These are phyloP conservation scores for Sphaerobolus stellatus DNA, from an alignment of 1,284 basidiomycete genomes.

Conservation along the genomic window DNA sequence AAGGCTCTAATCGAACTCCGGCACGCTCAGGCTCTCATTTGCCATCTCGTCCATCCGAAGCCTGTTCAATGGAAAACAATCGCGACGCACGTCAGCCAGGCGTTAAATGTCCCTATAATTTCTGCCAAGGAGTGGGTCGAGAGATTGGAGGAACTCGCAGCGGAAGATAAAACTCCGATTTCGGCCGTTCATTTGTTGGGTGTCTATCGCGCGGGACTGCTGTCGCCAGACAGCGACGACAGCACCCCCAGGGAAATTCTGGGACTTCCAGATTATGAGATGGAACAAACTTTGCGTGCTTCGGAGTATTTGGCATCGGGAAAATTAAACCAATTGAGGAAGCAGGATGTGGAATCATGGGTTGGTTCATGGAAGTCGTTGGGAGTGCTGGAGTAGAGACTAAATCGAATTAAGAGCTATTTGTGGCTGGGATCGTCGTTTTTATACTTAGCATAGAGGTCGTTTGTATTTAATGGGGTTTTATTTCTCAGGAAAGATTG, in stretches of 20 bases:
- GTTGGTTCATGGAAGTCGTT: slow-evolving; percentile 1
- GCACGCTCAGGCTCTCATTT: slow-evolving; percentile 12
- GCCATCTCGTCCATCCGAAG: slow-evolving; percentile 28
- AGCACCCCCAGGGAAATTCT: not conserved
- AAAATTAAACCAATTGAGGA: not conserved
- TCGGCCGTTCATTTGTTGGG: not conserved
- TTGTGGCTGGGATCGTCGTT: too few species aligned
- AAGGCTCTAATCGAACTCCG: slow-evolving; percentile 17
- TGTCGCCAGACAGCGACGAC: not conserved
- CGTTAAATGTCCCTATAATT: too few species aligned
- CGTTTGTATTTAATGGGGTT: too few species aligned
- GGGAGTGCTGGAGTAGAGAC: too few species aligned
- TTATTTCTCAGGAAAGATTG: too few species aligned
- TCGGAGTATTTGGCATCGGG: not conserved
- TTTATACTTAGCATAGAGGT: too few species aligned
- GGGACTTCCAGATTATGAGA: slow-evolving; percentile 1
- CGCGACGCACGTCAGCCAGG: too few species aligned
- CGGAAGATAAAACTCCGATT: not conserved
- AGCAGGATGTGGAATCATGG: not conserved
- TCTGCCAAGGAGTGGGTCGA: not conserved
- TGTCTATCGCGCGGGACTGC: not conserved
- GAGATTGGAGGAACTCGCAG: not conserved
- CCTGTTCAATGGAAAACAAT: slow-evolving; percentile 29
- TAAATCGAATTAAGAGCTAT: too few species aligned
- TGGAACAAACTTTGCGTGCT: not conserved